Evolutionary conservation across 148 eudicot genomes (phyloP), one percentile per base, ranked within the genome.

Genomic region (Vaccinium vitisidaea): DNA sequence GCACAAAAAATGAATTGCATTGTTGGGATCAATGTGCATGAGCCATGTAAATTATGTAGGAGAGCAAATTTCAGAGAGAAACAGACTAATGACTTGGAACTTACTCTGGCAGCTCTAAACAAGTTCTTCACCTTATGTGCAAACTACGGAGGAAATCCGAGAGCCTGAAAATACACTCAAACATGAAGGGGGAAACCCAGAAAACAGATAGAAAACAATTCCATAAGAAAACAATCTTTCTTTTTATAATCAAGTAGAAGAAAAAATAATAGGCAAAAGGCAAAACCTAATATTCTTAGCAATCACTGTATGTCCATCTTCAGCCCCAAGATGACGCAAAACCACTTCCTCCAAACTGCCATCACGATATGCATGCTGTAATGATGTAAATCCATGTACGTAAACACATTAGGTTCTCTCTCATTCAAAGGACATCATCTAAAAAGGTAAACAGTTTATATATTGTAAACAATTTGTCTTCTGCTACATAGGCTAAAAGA

Each of bases 281-380:
- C 53, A 52, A 69, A 79, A 94, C 98, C 94, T 92, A 48, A 93
- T 90, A 85, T 92, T 81, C 88, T 93, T 95, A 56, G 93, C 91
- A 80, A 95, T 92, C 58, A 94, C 92, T 82, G 93, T 91, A 59
- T 89, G 80, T 32, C 98, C 95, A 89, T 94, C 97, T 75, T 93
- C 95, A 85, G 89, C 91, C 83, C 92, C 95, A 83, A 95, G 93
- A 88, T 92, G 95, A 80, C 97, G 95, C 86, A 95, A 49, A 86
- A 83, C 90, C 48, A 93, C 97, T 89, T 95, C 95, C 84, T 95
- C 98, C 75, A 92, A 87, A 79, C 88, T 92, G 61, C 97, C 97
- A 93, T 95, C 98, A 70, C 90, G 94, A 88, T 75, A 93, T 71
- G 95, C 92, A 90, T 94, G 98, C 97, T 95, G 92, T 83, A 87